Conservation (phyloP, 139 green algal species). For the Ettlia oleoabundans region DNA sequence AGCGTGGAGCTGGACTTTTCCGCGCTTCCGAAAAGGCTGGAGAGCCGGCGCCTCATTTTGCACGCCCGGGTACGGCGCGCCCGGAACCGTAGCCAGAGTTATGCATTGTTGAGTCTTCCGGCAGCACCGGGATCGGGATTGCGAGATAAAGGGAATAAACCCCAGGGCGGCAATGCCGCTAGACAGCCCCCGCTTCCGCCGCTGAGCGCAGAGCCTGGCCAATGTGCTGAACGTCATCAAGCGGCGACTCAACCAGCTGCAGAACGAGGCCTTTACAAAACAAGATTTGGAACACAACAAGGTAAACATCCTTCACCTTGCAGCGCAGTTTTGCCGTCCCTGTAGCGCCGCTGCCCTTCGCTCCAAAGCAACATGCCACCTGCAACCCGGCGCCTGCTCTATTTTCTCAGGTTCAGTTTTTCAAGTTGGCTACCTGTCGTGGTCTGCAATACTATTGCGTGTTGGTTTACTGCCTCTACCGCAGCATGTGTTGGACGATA, state of each 20-base stretch:
- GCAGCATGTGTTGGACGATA: constrained; percentile 22
- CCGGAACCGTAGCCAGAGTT: not conserved
- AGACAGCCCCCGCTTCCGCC: not conserved
- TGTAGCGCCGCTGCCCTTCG: no score
- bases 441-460: no score
- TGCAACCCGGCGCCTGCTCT: no score
- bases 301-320: no score
- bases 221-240: constrained; percentile 16
- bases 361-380: no score
- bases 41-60: not conserved
- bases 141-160: no score
- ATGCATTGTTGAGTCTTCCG: not conserved
- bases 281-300: constrained; percentile 9
- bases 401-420: no score
- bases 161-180: no score
- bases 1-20: not conserved
- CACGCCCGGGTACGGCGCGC: not conserved
- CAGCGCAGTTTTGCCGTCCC: no score
- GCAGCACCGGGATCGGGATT: not conserved
- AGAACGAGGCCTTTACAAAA: not conserved
- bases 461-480: no score
- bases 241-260: not conserved
- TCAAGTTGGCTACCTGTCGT: no score
- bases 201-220: not conserved
- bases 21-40: not conserved